phyloP scores from a whole-genome alignment of 495 filamentous ascomycete genomes.

The Tuber indicum region DNA sequence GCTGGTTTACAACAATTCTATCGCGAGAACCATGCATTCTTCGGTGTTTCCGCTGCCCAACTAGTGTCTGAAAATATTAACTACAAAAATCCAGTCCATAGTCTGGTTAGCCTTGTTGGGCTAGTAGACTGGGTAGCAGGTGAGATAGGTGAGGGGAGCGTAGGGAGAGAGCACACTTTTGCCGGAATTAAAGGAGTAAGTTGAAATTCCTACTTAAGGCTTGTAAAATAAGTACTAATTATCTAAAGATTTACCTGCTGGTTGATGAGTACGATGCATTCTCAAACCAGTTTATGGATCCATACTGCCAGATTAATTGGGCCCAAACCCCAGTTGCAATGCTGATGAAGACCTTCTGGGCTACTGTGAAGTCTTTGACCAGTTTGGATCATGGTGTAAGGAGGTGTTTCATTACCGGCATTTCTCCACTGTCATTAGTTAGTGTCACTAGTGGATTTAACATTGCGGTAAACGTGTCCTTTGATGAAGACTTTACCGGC shows the following conservation, averaged over 20 bases:
- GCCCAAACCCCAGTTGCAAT: background rate
- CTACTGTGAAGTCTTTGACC: constrained; percentile 1
- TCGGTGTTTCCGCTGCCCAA: background rate
- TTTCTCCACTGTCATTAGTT: constrained; percentile 3
- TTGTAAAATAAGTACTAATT: background rate
- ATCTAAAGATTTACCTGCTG: constrained; percentile 6
- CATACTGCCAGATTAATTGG: background rate
- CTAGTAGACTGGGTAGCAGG: background rate
- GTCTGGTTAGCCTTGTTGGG: background rate
- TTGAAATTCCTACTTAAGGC: background rate
- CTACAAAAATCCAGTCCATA: too few species aligned
- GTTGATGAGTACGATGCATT: constrained; percentile 12
- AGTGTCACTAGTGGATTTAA: background rate
- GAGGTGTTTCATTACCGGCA: constrained; percentile 14
- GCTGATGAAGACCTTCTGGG: constrained; percentile 8
- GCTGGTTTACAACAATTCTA: background rate
- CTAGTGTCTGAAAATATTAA: too few species aligned
- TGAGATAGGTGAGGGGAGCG: too few species aligned
- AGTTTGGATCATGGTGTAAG: background rate
- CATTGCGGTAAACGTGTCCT: constrained; percentile 4
- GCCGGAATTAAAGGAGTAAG: background rate
- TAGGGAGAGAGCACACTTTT: background rate
- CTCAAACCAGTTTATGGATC: constrained; percentile 4
- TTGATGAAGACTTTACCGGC: background rate
- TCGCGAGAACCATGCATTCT: background rate